Conservation (phyloP, 495 filamentous ascomycete species). For the Penicillium robsamsonii region DNA sequence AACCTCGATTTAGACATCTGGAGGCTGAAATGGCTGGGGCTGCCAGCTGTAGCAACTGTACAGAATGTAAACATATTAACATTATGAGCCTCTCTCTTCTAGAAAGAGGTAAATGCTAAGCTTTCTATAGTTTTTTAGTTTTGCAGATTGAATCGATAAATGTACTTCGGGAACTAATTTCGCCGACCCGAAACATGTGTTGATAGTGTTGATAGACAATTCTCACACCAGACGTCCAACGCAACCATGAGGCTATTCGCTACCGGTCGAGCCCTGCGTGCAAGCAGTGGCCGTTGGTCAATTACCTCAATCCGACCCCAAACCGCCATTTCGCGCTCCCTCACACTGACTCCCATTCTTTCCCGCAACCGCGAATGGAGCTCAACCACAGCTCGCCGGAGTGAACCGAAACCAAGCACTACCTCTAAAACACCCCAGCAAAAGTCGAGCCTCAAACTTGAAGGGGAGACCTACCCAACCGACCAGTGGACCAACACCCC, state of each 20-base stretch:
- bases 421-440: conserved; percentile 16
- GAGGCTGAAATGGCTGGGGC: background rate
- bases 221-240: background rate
- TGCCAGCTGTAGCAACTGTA: background rate
- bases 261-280: conserved; percentile 46
- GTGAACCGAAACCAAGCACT: conserved; percentile 16
- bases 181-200: conserved; percentile 30
- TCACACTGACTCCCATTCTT: conserved; percentile 17
- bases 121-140: background rate
- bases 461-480: conserved; percentile 59
- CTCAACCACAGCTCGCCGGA: conserved; percentile 33
- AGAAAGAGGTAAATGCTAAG: background rate
- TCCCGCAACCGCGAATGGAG: conserved; percentile 33
- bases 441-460: conserved; percentile 47
- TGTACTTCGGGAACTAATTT: conserved; percentile 35
- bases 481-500: conserved; percentile 89
- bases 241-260: conserved; percentile 44
- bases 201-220: conserved; percentile 12
- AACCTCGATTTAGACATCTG: background rate
- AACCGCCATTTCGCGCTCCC: conserved; percentile 30
- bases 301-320: conserved; percentile 28
- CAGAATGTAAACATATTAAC: background rate
- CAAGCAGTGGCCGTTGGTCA: conserved; percentile 41
- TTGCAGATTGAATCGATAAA: background rate
- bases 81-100: background rate